Conservation (phyloP, 2,329 filamentous ascomycete species). For the Trichoderma lentiforme region DNA sequence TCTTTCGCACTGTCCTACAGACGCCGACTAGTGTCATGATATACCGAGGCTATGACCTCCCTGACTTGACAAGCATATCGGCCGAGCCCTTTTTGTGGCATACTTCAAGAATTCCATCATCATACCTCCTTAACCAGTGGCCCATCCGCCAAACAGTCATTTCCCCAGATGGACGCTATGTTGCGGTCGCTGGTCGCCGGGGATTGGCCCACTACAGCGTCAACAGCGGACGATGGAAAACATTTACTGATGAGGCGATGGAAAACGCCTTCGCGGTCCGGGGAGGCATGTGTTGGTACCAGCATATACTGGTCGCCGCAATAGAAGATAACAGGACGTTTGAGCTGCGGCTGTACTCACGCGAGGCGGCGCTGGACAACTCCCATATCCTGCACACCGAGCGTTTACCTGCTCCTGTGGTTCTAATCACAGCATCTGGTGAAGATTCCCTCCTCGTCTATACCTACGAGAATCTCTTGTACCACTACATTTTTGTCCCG, state of each 20-base stretch:
- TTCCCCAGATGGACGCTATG: slow-evolving; percentile 87
- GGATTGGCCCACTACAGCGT: slow-evolving; percentile 95
- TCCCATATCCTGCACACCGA: slow-evolving; percentile 73
- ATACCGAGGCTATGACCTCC: slow-evolving; percentile 88
- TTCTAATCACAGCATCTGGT: slow-evolving; percentile 82
- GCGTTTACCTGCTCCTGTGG: slow-evolving; percentile 77
- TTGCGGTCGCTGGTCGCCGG: slow-evolving; percentile 90
- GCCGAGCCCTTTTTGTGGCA: slow-evolving; percentile 95
- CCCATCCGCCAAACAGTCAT: slow-evolving; percentile 84
- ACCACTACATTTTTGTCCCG: slow-evolving; percentile 86
- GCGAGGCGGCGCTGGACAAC: slow-evolving; percentile 74
- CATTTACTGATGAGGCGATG: slow-evolving; percentile 73
- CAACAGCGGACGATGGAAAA: slow-evolving; percentile 92
- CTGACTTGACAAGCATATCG: slow-evolving; percentile 86
- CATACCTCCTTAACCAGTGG: slow-evolving; percentile 89
- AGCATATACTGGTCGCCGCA: slow-evolving; percentile 88
- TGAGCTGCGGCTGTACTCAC: slow-evolving; percentile 87
- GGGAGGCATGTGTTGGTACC: slow-evolving; percentile 98
- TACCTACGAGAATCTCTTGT: slow-evolving; percentile 92
- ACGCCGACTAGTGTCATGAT: slow-evolving; percentile 86
- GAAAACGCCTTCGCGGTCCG: slow-evolving; percentile 91
- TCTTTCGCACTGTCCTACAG: slow-evolving; percentile 84
- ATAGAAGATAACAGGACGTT: slow-evolving; percentile 82
- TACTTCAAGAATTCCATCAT: slow-evolving; percentile 77
- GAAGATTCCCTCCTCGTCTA: slow-evolving; percentile 95